Base-by-base conservation (phyloP, 2,329 filamentous ascomycete species). In the Paraconiothyrium sp. region DNA sequence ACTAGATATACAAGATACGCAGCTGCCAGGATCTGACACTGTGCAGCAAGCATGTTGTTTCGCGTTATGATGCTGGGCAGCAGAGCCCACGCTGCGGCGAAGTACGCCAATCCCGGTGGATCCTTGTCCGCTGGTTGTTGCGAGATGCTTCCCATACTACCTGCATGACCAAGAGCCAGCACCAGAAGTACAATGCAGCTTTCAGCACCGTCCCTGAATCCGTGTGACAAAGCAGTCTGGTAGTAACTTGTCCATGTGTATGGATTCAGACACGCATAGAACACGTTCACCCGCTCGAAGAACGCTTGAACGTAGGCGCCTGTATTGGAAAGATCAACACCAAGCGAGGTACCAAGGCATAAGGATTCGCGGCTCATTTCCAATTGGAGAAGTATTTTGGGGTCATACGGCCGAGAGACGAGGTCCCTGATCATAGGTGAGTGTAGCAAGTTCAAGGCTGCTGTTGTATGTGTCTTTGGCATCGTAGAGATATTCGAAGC, bases 1-100 rank as follows among this genome's bases (percentile, higher is more conserved):
- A 94, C 92, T 11, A 94, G 83, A 71, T 94, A 94, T 71, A 94
- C 93, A 3, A 94, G 82, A 70, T 95, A 95, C 16, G 92, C 92
- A 10, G 92, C 90, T 2, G 92, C 91, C 34, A 94, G 84, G 34
- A 94, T 86, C 72, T 93, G 91, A 73, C 91, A 94, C 74, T 95
- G 92, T 0, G 91, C 89, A 6, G 91, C 90, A 30, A 93, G 82
- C 37, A 93, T 90, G 32, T 89, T 92, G 73, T 92, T 94, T 52
- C 89, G 85, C 5, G 91, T 92, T 88, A 94, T 92, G 75, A 94
- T 86, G 6, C 88, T 88, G 2, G 92, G 92, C 16, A 95, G 83
- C 46, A 94, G 81, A 9, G 86, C 86, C 92, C 92, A 94, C 2
- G 92, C 92, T 22, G 91, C 90, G 2, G 90, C 90, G 72, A 94